These are phyloP conservation scores for Tolypocladium endophyticum DNA, from an alignment of 2,329 filamentous ascomycete genomes.

Conservation along the genomic window DNA sequence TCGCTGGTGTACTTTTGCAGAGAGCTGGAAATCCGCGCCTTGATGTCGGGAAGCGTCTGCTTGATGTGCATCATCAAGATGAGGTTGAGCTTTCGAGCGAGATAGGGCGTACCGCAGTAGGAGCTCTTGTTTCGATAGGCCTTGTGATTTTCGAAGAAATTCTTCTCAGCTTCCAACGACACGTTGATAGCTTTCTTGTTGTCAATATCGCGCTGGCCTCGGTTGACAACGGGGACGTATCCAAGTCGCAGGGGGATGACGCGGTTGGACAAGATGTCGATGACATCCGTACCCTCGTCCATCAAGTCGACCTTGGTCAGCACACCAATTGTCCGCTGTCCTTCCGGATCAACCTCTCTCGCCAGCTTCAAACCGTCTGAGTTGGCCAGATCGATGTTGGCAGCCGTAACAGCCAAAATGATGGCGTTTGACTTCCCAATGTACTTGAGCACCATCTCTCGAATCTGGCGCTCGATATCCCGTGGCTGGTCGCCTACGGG, in stretches of 20 bases:
- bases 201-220: constrained; percentile 96
- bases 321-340: constrained; percentile 95
- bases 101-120: constrained; percentile 95
- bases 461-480: constrained; percentile 94
- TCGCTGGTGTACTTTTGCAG: constrained; percentile 85
- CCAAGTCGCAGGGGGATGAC: constrained; percentile 92
- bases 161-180: constrained; percentile 86
- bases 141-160: constrained; percentile 97
- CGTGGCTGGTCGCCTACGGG: constrained; percentile 92
- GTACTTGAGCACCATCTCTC: constrained; percentile 97
- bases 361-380: constrained; percentile 95
- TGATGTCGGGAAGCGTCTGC: constrained; percentile 97
- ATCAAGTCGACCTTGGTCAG: constrained; percentile 98
- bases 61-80: constrained; percentile 99
- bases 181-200: constrained; percentile 91
- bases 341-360: constrained; percentile 92
- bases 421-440: constrained; percentile 98
- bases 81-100: constrained; percentile 92
- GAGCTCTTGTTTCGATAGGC: constrained; percentile 97
- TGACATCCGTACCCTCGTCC: constrained; percentile 96
- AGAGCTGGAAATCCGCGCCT: constrained; percentile 88
- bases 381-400: constrained; percentile 97
- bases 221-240: constrained; percentile 95
- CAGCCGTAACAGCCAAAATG: constrained; percentile 89
- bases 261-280: constrained; percentile 93